Percentiles rank a stretch among this genome's conserved stretches.
These are phyloP conservation scores for Suhomyces bokatorum DNA, from an alignment of 1,139 yeast species.

Conservation along the genomic window DNA sequence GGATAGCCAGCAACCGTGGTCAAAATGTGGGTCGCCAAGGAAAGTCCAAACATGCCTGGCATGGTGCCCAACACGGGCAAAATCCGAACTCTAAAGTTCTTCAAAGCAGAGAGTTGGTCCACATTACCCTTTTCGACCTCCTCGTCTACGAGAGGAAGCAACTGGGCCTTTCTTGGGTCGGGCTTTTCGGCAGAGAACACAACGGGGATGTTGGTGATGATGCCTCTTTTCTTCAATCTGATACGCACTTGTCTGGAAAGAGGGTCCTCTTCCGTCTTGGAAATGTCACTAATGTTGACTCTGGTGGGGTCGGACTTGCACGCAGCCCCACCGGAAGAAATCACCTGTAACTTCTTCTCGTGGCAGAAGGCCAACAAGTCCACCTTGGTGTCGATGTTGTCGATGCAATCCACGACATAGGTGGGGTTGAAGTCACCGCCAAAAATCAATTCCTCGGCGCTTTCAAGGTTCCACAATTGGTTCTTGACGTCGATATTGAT, in stretches of 20 bases:
- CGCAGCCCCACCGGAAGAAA: constrained; percentile 96
- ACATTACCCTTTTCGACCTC: constrained; percentile 81
- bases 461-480: constrained; percentile 70
- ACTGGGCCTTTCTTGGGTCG: constrained; percentile 86
- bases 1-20: constrained; percentile 86
- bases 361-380: constrained; percentile 79
- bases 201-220: constrained; percentile 74
- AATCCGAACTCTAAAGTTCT: constrained; percentile 88
- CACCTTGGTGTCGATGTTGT: constrained; percentile 91
- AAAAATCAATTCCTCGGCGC: constrained; percentile 59
- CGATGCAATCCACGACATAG: constrained; percentile 90
- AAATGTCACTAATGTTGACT: constrained; percentile 45
- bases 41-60: constrained; percentile 94
- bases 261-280: constrained; percentile 84
- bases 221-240: constrained; percentile 76
- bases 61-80: constrained; percentile 93
- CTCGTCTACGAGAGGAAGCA: constrained; percentile 79
- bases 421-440: constrained; percentile 60
- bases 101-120: constrained; percentile 81
- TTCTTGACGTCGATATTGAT: constrained; percentile 73
- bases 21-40: constrained; percentile 80
- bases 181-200: constrained; percentile 96
- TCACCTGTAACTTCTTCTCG: constrained; percentile 56
- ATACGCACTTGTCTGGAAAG: constrained; percentile 86
- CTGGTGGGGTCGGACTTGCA: constrained; percentile 58